Percentiles rank a stretch among this genome's conserved stretches.
These are phyloP conservation scores for Triadica sebifera DNA, from an alignment of 345 rosid genomes.

Conservation along the genomic window DNA sequence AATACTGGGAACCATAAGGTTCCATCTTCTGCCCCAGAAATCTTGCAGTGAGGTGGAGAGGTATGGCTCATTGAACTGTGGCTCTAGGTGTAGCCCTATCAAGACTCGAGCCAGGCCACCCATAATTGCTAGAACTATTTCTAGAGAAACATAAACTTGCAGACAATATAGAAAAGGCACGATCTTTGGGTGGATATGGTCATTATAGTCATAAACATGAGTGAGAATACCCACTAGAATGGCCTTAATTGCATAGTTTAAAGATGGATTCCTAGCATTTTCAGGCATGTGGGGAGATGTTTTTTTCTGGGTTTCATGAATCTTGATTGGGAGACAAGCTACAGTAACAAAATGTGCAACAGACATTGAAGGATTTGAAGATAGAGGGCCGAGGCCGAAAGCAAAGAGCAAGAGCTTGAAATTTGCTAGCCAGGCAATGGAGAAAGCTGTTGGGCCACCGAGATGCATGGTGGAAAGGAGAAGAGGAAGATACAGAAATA, in stretches of 20 bases:
- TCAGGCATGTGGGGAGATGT: conserved; percentile 16
- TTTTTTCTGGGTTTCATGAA: conserved; percentile 31
- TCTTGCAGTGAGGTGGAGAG: conserved; percentile 31
- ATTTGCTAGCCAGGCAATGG: conserved; percentile 54
- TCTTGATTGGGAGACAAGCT: conserved; percentile 59
- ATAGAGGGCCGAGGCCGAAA: conserved; percentile 43
- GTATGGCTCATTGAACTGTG: conserved; percentile 55
- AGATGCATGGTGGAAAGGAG: conserved; percentile 29
- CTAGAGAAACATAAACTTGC: conserved; percentile 44
- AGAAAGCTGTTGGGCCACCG: conserved; percentile 38
- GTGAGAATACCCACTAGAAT: conserved; percentile 31
- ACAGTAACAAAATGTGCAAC: conserved; percentile 44
- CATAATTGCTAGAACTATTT: conserved; percentile 35
- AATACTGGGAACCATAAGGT: conserved; percentile 18
- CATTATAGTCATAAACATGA: conserved; percentile 25
- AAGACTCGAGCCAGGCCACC: conserved; percentile 40
- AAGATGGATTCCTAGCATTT: conserved; percentile 12
- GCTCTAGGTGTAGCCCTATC: conserved; percentile 40
- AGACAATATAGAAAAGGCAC: conserved; percentile 34
- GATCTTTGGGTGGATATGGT: conserved; percentile 33
- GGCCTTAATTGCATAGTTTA: conserved; percentile 36
- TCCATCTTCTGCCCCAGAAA: conserved; percentile 33
- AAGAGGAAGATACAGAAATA: conserved; percentile 45
- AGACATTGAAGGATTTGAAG: conserved; percentile 27
- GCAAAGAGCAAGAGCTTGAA: conserved; percentile 61